Evolutionary conservation across 192 early-diverging fungal species (phyloP), one percentile per base, ranked within the genome.

Genomic region (Podila horticola): DNA sequence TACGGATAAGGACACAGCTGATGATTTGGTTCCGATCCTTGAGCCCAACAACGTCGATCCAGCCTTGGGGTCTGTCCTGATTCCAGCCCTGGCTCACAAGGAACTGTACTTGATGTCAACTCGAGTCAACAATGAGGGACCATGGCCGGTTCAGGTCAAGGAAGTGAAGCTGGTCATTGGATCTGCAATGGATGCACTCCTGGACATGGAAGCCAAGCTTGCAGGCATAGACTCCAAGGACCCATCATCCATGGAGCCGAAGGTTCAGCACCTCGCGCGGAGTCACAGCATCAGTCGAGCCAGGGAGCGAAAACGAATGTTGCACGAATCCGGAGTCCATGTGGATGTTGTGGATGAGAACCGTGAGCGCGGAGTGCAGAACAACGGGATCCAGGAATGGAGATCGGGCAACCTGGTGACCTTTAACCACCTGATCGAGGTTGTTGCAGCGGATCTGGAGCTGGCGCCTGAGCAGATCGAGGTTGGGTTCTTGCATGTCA

Each of bases 1-100:
- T 11, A 77, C 72, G 12, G 71, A 74, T 20, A 57, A 83, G 20
- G 59, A 72, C 36, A 24, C 31, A 62, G 62, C 15, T 30, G 51
- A 1, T 17, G 41, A 45, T 50, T 34, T 75, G 50, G 10, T 45
- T n/a, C 59, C 64, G 8, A 59, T 67, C 19, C n/a, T 66, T 41
- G 38, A 69, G 41, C 49, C 49, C 20, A 64, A 65, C 62, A 71
- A 62, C 20, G 48, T 67, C 36, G 72, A 75, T 26, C 74, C 66
- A 74, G 85, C 31, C 61, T 86, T 59, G 87, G 91, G 87, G 77
- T 87, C 63, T 19, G 90, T 71, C 81, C 66, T 68, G 72, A 92
- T 73, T 67, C 81, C 59, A 69, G 77, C 66, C 45, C 88, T 79
- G 79, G 82, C 63, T 5, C 71, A 84, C 12, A 29, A 67, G 13